These are phyloP conservation scores for Lactarius trivialis DNA, from an alignment of 768 basidiomycete genomes.

Conservation along the genomic window DNA sequence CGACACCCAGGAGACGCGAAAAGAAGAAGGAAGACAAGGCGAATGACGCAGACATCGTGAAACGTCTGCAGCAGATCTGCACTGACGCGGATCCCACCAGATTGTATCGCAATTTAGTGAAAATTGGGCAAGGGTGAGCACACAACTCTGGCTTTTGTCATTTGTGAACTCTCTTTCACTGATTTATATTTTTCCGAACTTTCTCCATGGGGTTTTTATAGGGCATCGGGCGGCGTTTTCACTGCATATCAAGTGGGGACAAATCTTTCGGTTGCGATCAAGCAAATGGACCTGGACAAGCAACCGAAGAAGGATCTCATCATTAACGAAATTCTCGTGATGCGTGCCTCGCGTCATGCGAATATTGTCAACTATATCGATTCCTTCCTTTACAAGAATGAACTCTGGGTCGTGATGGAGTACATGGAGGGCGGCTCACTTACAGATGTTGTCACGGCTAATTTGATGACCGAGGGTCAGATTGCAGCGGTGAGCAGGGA, in stretches of 20 bases:
- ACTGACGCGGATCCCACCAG: constrained; percentile 96
- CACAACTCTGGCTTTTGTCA: background rate
- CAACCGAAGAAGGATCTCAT: constrained; percentile 99
- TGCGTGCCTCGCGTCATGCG: constrained; percentile 94
- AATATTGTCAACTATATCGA: constrained; percentile 99
- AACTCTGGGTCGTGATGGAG: constrained; percentile 99
- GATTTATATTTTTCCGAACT: constrained; percentile 4
- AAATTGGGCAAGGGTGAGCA: constrained; percentile 95
- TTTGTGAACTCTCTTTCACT: constrained; percentile 1
- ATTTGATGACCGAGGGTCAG: constrained; percentile 97
- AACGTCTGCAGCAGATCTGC: constrained; percentile 87
- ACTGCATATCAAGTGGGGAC: constrained; percentile 97
- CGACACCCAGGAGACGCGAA: constrained; percentile 79
- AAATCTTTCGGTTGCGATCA: constrained; percentile 93
- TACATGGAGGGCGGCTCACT: constrained; percentile 97
- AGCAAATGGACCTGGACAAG: constrained; percentile 99
- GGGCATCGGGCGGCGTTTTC: constrained; percentile 96
- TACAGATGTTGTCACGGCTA: constrained; percentile 93
- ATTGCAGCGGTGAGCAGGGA: constrained; percentile 95
- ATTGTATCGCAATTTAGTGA: constrained; percentile 86
- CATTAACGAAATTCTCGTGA: constrained; percentile 99
- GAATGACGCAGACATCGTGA: constrained; percentile 85
- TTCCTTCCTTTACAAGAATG: constrained; percentile 95
- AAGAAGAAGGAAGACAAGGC: constrained; percentile 77
- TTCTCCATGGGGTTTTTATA: constrained; percentile 29